Evolutionary conservation across 2,329 filamentous ascomycete genomes (phyloP).

Genomic region (Sclerotinia sclerotiorum): DNA sequence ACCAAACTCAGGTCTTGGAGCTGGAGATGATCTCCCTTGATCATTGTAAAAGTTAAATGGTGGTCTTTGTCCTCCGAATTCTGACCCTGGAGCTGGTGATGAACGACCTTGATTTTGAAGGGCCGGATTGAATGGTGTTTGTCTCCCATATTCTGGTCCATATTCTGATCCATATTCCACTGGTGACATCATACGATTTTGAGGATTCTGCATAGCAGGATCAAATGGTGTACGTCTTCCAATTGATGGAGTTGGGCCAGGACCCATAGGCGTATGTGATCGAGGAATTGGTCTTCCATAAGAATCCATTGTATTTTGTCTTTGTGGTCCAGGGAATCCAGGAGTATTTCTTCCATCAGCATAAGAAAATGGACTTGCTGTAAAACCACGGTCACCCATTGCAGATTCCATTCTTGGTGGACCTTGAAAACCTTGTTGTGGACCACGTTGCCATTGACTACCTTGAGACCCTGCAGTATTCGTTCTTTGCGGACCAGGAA

Average conservation of each 20-base stretch:
- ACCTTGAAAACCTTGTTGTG: conserved; percentile 20
- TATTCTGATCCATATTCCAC: not conserved
- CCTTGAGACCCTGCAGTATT: conserved; percentile 35
- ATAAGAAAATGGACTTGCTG: conserved; percentile 38
- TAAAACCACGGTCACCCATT: conserved; percentile 37
- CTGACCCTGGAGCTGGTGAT: conserved; percentile 8
- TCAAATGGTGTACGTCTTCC: conserved; percentile 36
- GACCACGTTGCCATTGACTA: conserved; percentile 34
- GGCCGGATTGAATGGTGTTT: conserved; percentile 2
- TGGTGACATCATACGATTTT: conserved; percentile 15
- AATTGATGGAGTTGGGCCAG: conserved; percentile 34
- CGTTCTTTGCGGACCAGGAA: conserved; percentile 33
- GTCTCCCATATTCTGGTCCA: conserved; percentile 18
- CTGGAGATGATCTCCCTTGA: conserved; percentile 7
- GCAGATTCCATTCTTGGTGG: conserved; percentile 38
- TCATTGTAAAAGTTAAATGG: not conserved
- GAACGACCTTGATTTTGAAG: conserved; percentile 10
- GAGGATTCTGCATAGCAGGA: conserved; percentile 22
- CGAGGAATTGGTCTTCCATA: conserved; percentile 36
- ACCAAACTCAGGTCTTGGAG: not conserved
- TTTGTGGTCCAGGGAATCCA: conserved; percentile 10
- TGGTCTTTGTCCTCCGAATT: conserved; percentile 4
- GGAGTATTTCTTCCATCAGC: conserved; percentile 26
- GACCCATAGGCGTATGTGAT: conserved; percentile 34
- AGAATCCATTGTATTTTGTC: conserved; percentile 29